A percentile compares a stretch with the other conserved stretches of the same genome.
These are phyloP conservation scores for Solioccasus polychromus DNA, from an alignment of 768 basidiomycete genomes.

Conservation along the genomic window DNA sequence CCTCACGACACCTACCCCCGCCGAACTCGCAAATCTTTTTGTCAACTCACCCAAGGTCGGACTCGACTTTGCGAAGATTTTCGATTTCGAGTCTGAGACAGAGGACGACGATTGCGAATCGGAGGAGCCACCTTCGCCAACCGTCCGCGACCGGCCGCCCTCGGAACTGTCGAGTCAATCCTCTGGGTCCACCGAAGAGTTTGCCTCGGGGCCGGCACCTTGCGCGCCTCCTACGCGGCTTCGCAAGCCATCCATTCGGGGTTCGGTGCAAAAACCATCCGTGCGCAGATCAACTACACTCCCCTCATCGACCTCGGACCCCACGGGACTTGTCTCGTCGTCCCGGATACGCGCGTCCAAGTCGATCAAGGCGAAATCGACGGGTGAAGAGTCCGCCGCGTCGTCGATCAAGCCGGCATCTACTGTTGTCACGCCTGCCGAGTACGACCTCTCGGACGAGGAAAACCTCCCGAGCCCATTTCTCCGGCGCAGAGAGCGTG, in stretches of 20 bases:
- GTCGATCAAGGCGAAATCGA: slow-evolving; percentile 11
- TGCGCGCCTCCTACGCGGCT: slow-evolving; percentile 44
- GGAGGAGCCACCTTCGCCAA: slow-evolving; percentile 45
- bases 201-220: slow-evolving; percentile 17
- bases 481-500: slow-evolving; percentile 54
- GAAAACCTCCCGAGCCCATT: slow-evolving; percentile 87
- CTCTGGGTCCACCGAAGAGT: slow-evolving; percentile 26
- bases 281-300: slow-evolving; percentile 20
- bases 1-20: slow-evolving; percentile 67
- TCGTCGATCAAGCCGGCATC: slow-evolving; percentile 14
- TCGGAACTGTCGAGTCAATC: slow-evolving; percentile 27
- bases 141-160: slow-evolving; percentile 40
- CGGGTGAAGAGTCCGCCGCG: background rate
- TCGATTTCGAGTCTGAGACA: slow-evolving; percentile 50
- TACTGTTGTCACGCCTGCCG: slow-evolving; percentile 34
- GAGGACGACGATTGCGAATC: slow-evolving; percentile 32
- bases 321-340: slow-evolving; percentile 29
- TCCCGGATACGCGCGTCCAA: slow-evolving; percentile 19
- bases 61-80: slow-evolving; percentile 75
- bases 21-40: slow-evolving; percentile 65
- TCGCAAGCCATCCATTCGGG: slow-evolving; percentile 56
- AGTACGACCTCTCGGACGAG: slow-evolving; percentile 73
- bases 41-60: slow-evolving; percentile 67
- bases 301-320: slow-evolving; percentile 41
- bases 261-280: slow-evolving; percentile 34